Percentiles rank a stretch among this genome's conserved stretches.
Evolutionary conservation across 2,329 filamentous ascomycete species (phyloP).

Genomic region (Talaromyces sp.): DNA sequence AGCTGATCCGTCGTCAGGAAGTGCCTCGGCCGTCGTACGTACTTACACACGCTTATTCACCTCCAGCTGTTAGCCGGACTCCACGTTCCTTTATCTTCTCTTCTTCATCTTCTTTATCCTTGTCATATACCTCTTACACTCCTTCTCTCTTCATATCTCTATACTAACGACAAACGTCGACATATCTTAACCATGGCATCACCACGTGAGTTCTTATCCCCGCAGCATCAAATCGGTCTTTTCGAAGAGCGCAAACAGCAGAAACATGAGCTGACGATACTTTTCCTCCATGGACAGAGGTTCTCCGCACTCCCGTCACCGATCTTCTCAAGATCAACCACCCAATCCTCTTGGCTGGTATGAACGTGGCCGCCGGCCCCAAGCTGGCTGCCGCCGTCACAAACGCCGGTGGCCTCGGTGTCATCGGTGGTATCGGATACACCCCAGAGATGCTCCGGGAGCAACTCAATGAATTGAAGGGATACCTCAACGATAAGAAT

Average conservation of each 20-base stretch:
- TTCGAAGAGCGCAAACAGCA: not conserved
- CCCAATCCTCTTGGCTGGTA: slow-evolving; percentile 90
- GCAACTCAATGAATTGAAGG: slow-evolving; percentile 93
- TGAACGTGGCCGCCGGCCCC: slow-evolving; percentile 97
- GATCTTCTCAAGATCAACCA: slow-evolving; percentile 98
- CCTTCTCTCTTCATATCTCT: not conserved
- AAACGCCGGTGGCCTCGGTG: slow-evolving; percentile 93
- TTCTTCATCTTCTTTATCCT: slow-evolving; percentile 1
- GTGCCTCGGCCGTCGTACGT: slow-evolving; percentile 9
- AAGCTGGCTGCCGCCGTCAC: slow-evolving; percentile 95
- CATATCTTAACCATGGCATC: slow-evolving; percentile 62
- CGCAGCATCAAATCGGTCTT: slow-evolving; percentile 23
- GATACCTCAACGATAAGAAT: slow-evolving; percentile 81
- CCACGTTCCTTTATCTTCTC: slow-evolving; percentile 1
- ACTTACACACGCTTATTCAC: not conserved
- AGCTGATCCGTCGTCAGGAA: not conserved
- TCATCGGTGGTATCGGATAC: slow-evolving; percentile 89
- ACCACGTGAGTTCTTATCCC: slow-evolving; percentile 62
- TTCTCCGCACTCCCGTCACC: slow-evolving; percentile 86
- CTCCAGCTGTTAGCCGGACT: not conserved
- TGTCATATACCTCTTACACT: not conserved
- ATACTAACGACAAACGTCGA: not conserved
- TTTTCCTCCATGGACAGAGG: slow-evolving; percentile 67
- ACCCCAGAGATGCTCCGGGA: slow-evolving; percentile 96
- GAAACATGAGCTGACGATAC: slow-evolving; percentile 26